These are phyloP conservation scores for Chlamydomonas schloesseri DNA, from an alignment of 139 green algal genomes.

Conservation along the genomic window DNA sequence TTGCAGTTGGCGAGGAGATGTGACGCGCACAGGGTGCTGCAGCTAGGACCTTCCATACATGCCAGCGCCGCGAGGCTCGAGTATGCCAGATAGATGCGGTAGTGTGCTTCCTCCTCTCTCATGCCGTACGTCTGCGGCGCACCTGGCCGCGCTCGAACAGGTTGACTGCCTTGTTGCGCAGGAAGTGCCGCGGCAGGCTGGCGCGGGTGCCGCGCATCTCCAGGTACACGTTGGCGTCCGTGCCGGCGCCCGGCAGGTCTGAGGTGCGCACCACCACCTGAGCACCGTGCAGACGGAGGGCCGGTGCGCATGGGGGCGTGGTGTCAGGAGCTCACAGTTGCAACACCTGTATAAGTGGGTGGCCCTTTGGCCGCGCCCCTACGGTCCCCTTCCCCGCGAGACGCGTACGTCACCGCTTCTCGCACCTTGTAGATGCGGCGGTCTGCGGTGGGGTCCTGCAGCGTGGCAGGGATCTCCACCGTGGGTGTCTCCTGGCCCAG, in stretches of 20 bases:
- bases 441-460: not conserved
- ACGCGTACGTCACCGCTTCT: not conserved
- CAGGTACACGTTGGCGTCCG: slow-evolving; percentile 73
- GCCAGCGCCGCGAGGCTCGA: too few relatives aligned
- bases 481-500: slow-evolving; percentile 15
- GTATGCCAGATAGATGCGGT: too few relatives aligned
- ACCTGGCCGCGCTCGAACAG: slow-evolving; percentile 59
- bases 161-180: slow-evolving; percentile 46
- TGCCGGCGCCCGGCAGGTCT: slow-evolving; percentile 64
- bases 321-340: too few relatives aligned
- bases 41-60: too few relatives aligned
- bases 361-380: too few relatives aligned
- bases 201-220: slow-evolving; percentile 59
- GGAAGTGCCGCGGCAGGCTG: slow-evolving; percentile 25
- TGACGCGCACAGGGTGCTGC: too few relatives aligned
- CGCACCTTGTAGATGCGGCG: slow-evolving; percentile 47
- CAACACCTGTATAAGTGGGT: too few relatives aligned
- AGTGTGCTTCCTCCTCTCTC: too few relatives aligned
- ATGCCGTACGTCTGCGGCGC: not conserved
- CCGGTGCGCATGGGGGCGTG: too few relatives aligned
- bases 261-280: slow-evolving; percentile 65
- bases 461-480: not conserved
- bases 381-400: not conserved
- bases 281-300: too few relatives aligned
- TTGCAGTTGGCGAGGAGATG: too few relatives aligned